Base-by-base conservation (phyloP, 371 early-diverging fungal species). In the Apophysomyces variabilis region DNA sequence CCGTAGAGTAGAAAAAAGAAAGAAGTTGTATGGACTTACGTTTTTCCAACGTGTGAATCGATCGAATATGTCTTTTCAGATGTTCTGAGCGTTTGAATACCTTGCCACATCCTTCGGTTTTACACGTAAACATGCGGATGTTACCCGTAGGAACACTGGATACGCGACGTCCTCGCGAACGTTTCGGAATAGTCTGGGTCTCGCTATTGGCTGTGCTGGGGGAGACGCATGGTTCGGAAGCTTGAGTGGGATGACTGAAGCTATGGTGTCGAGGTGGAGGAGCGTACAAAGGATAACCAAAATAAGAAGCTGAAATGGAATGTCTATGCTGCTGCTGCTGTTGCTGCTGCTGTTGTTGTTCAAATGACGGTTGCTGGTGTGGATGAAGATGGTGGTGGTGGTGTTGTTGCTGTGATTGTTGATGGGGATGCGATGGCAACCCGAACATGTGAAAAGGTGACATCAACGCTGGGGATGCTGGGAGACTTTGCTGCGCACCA, bases 31-130 rank as follows among this genome's bases (percentile, higher is more conserved):
- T 9, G 12, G 12, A 76, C 78, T 70, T 72, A 80, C 80, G 83
- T 69, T 78, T 77, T 16, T 82, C 81, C 36, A 72, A 65, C 0
- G 79, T 85, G 43, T 85, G 85, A 9, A 85, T 78, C 1, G 83
- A 85, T n/a, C 81, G 73, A 13, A 77, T 69, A 47, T 85, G 85
- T 7, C 85, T 74, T 54, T 83, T 82, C 12, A 85, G 65, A 66
- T 85, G 85, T 56, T 85, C 85, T 0, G 81, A 77, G 14, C 85
- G 63, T 61, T 82, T 85, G 59, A 85, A 85, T 7, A 76, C 68
- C 54, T 76, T 73, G 26, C 76, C 74, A 39, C 85, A 85, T 21
- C 76, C 82, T 11, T 64, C 62, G 44, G 69, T 65, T 44, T 63
- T 66, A 64, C 85, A 85, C 26, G 61, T 58, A 64, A 68, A 64